Evolutionary conservation across 345 rosid species (phyloP).

Genomic region (Rhodamnia argentea): DNA sequence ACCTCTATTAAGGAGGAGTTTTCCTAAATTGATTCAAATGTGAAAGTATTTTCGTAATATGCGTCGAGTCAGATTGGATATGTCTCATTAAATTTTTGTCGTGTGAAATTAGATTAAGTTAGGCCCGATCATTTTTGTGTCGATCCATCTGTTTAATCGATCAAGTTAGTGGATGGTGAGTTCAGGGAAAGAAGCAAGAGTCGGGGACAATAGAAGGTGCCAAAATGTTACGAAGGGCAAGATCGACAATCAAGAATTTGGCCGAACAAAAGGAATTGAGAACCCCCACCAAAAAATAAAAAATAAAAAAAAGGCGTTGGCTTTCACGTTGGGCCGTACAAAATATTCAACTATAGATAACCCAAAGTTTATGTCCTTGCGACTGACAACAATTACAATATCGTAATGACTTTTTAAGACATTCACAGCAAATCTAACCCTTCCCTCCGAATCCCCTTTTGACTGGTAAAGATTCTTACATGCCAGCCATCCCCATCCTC

Average conservation of each 20-base stretch:
- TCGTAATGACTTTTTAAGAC: neutral
- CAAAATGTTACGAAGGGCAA: neutral
- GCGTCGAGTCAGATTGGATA: no score
- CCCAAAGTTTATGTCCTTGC: neutral
- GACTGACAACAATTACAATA: conserved; percentile 4
- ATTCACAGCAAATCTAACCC: conserved; percentile 3
- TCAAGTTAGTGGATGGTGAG: neutral
- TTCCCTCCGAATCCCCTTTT: conserved; percentile 8
- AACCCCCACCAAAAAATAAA: neutral
- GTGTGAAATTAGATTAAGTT: no score
- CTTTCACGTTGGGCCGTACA: conserved; percentile 5
- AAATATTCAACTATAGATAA: neutral
- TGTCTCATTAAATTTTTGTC: no score
- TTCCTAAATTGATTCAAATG: no score
- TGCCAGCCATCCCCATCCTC: conserved; percentile 4
- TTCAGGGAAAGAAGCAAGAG: neutral
- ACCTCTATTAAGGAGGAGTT: no score
- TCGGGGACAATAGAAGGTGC: neutral
- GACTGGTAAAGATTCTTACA: conserved; percentile 28
- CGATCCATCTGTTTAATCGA: no score
- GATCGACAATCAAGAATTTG: neutral
- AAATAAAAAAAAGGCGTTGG: neutral
- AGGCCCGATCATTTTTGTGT: no score
- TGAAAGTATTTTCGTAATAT: no score
- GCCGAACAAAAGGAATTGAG: neutral